Evolutionary conservation across 2,329 filamentous ascomycete genomes (phyloP).

Genomic region (Ophiocordyceps camponoti-saundersi): DNA sequence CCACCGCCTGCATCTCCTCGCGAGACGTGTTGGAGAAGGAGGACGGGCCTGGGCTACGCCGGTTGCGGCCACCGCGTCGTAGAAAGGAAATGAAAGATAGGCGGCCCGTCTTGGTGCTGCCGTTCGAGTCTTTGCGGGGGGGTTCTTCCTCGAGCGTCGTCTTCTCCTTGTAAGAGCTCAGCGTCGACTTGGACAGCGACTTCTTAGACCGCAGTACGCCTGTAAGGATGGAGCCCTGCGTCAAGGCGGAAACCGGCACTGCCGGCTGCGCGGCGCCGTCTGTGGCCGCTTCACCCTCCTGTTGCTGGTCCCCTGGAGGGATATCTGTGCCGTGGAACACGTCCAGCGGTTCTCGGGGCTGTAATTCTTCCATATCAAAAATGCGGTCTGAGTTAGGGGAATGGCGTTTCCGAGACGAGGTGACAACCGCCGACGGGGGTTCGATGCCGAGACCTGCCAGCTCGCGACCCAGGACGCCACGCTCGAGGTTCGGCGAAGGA

Average conservation of each 20-base stretch:
- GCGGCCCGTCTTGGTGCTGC: slow-evolving; percentile 25
- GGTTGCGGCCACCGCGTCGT: slow-evolving; percentile 45
- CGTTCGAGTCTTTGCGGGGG: slow-evolving; percentile 36
- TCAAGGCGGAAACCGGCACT: slow-evolving; percentile 8
- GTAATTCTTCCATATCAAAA: slow-evolving; percentile 7
- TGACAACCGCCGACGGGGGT: slow-evolving; percentile 35
- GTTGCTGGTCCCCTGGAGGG: slow-evolving; percentile 3
- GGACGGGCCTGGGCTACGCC: slow-evolving; percentile 41
- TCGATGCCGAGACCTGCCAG: slow-evolving; percentile 38
- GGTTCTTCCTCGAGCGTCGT: slow-evolving; percentile 31
- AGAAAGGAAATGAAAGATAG: slow-evolving; percentile 60
- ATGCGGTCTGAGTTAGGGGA: slow-evolving; percentile 9
- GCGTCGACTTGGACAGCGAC: slow-evolving; percentile 32
- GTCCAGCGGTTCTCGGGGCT: slow-evolving; percentile 8
- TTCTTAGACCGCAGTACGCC: slow-evolving; percentile 28
- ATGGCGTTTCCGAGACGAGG: slow-evolving; percentile 32
- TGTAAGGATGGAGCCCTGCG: slow-evolving; percentile 10
- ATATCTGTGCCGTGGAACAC: slow-evolving; percentile 15
- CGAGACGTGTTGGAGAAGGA: slow-evolving; percentile 88
- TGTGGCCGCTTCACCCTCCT: neutral
- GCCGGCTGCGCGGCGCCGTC: slow-evolving; percentile 3
- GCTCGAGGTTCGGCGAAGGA: slow-evolving; percentile 38
- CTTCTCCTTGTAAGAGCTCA: slow-evolving; percentile 22
- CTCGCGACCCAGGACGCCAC: slow-evolving; percentile 43
- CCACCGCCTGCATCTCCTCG: slow-evolving; percentile 52